Evolutionary conservation across 164 flowering plant genomes (phyloP), one percentile per base, ranked within the genome.

Genomic region (Macadamia tetraphylla): DNA sequence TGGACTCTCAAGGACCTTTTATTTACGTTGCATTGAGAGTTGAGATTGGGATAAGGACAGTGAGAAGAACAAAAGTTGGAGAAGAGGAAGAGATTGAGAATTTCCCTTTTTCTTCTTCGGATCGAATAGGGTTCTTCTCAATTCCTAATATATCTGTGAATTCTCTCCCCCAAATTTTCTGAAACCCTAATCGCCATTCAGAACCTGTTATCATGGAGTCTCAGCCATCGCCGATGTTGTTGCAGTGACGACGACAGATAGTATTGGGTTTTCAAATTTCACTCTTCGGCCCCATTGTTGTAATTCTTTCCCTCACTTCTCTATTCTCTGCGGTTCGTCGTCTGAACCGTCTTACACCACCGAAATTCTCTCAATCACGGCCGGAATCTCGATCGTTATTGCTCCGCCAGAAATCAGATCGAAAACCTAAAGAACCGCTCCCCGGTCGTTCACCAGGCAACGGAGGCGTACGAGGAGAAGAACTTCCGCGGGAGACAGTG

Each of bases 331-430:
- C 52, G 49, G 43, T 6, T 66, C 71, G 5, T 51, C 51, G 29
- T 58, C 67, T 3, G 63, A 51, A 6, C 43, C 23, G 23, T 23
- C 23, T 23, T 23, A 11, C 6, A n/a, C 71, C 18, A 42, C 65
- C 15, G 75, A 77, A 48, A 30, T 17, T 40, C 71, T 74, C 40
- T 80, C 75, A 14, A 74, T 86, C 51, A 80, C 84, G 57, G 78
- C 87, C 2, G 23, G 23, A 23, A 23, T 23, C 23, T 23, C 23
- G 23, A 23, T 23, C 23, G 58, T 80, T 55, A 14, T 83, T 6
- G 88, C 90, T 30, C 81, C 88, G 56, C 88, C 89, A 12, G 70
- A 81, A 5, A 79, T 82, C 40, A 79, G 73, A 55, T 66, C 80
- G 6, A 71, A 67, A 31, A 32, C 71, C 6, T 56, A 55, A 49